phyloP scores from a whole-genome alignment of 2,329 filamentous ascomycete species.

The Paecilomyces sp. region DNA sequence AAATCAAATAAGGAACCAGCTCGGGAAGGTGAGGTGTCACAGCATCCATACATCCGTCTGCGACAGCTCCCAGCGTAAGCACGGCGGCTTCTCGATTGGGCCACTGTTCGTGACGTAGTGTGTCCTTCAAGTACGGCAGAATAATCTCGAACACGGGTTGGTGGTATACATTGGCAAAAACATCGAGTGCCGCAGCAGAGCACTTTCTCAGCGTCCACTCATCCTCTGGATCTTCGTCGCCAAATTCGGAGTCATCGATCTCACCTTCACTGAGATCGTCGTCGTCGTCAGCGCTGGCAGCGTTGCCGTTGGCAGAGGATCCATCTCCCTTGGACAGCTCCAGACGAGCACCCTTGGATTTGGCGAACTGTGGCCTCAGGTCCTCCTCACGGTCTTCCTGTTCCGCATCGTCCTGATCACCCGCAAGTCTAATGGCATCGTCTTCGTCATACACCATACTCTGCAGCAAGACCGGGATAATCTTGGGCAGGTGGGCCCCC shows the following conservation, averaged over 20 bases:
- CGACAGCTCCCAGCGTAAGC: slow-evolving; percentile 86
- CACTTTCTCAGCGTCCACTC: slow-evolving; percentile 95
- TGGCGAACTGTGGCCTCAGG: slow-evolving; percentile 87
- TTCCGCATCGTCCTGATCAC: slow-evolving; percentile 82
- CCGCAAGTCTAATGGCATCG: slow-evolving; percentile 77
- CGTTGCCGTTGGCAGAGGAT: slow-evolving; percentile 28
- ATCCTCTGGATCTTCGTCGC: slow-evolving; percentile 70
- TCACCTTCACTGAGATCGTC: slow-evolving; percentile 84
- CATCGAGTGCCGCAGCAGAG: slow-evolving; percentile 89
- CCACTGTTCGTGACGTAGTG: slow-evolving; percentile 85
- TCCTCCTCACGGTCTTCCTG: slow-evolving; percentile 85
- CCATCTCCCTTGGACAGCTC: slow-evolving; percentile 44
- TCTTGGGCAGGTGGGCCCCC: slow-evolving; percentile 69
- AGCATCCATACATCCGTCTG: slow-evolving; percentile 85
- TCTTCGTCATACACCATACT: slow-evolving; percentile 97
- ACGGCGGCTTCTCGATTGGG: slow-evolving; percentile 89
- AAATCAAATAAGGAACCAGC: slow-evolving; percentile 82
- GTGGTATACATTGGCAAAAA: slow-evolving; percentile 86
- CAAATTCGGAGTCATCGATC: slow-evolving; percentile 66
- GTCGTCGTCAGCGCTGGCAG: slow-evolving; percentile 53
- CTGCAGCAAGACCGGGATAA: slow-evolving; percentile 82
- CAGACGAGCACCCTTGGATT: slow-evolving; percentile 54
- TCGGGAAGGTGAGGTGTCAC: slow-evolving; percentile 87
- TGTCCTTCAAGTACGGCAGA: slow-evolving; percentile 83
- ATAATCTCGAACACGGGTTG: slow-evolving; percentile 84